A percentile compares a stretch with the other conserved stretches of the same genome.
Conservation (phyloP, 345 rosid species). For the Microthlaspi erraticum region DNA sequence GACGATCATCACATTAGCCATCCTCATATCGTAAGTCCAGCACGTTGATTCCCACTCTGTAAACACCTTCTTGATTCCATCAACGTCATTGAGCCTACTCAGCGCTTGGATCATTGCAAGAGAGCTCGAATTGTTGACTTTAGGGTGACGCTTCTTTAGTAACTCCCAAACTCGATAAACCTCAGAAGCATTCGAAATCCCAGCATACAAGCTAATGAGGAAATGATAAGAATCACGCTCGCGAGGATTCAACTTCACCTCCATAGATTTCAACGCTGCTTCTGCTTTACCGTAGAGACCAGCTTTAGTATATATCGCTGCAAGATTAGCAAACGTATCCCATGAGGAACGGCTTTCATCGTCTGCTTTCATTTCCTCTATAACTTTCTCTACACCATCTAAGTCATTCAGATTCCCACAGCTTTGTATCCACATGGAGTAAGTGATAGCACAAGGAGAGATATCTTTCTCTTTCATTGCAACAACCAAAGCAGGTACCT, state of each 20-base stretch:
- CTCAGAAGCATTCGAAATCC: constrained; percentile 51
- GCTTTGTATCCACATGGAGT: constrained; percentile 66
- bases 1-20: constrained; percentile 53
- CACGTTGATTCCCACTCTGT: constrained; percentile 68
- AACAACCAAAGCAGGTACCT: constrained; percentile 51
- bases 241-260: constrained; percentile 47
- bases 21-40: constrained; percentile 59
- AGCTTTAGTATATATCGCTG: constrained; percentile 58
- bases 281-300: constrained; percentile 66
- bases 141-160: constrained; percentile 52
- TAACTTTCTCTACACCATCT: constrained; percentile 39
- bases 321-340: constrained; percentile 59
- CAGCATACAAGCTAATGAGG: constrained; percentile 65
- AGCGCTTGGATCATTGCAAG: constrained; percentile 61
- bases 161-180: constrained; percentile 67
- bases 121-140: constrained; percentile 54
- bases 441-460: constrained; percentile 43
- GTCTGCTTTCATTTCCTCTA: constrained; percentile 51
- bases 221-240: constrained; percentile 64
- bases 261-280: constrained; percentile 60
- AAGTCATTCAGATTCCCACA: constrained; percentile 54
- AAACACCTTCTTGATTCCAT: constrained; percentile 55
- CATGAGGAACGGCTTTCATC: constrained; percentile 45
- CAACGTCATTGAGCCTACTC: constrained; percentile 53
- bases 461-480: constrained; percentile 63